Percentiles rank a stretch among this genome's conserved stretches.
Evolutionary conservation across 73 alveolate genomes (phyloP).

Genomic region (Urostyla sp.): DNA sequence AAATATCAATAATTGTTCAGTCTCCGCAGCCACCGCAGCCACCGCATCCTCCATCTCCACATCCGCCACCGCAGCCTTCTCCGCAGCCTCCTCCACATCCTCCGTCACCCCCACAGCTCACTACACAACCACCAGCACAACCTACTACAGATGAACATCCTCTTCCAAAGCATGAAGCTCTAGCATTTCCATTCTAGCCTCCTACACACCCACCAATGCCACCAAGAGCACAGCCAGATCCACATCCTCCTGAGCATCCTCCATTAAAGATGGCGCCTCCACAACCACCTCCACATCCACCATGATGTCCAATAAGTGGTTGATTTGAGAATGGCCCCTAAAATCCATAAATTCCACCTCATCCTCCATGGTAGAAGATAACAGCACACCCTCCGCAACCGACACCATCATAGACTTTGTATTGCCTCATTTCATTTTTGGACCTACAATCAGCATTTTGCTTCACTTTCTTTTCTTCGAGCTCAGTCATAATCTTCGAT

Average conservation of each 20-base stretch:
- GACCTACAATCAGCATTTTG: background rate
- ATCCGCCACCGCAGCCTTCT: background rate
- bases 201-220: too few relatives aligned
- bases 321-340: background rate
- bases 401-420: too few relatives aligned
- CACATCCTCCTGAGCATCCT: background rate
- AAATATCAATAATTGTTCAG: too few relatives aligned
- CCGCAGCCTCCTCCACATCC: constrained; percentile 5
- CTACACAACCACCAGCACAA: background rate
- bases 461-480: background rate
- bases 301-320: background rate
- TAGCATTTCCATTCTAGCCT: background rate
- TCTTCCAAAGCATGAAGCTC: background rate
- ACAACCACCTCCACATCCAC: background rate
- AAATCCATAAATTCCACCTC: background rate
- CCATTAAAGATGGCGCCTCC: background rate
- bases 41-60: background rate
- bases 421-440: background rate
- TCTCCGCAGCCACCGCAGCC: background rate
- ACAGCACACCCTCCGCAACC: too few relatives aligned
- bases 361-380: too few relatives aligned
- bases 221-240: background rate
- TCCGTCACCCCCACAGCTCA: background rate
- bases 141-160: background rate
- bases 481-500: background rate